Conservation (phyloP, 2,329 filamentous ascomycete genomes). For the Venturiaceae sp. region DNA sequence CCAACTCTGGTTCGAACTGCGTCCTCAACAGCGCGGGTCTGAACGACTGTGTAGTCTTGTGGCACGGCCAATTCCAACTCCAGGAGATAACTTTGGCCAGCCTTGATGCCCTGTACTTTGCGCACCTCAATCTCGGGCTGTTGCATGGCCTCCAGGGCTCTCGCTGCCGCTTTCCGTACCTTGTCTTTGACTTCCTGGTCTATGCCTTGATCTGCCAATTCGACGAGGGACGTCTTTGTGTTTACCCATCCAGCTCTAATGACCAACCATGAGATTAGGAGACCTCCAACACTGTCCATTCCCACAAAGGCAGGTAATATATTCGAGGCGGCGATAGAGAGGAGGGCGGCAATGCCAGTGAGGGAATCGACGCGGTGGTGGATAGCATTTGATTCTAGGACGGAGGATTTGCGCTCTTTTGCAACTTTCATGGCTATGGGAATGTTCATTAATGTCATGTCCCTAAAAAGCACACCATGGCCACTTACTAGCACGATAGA, state of each 20-base stretch:
- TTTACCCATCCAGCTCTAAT: constrained; percentile 84
- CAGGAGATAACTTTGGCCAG: constrained; percentile 90
- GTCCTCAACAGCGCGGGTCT: constrained; percentile 62
- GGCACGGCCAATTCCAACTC: constrained; percentile 82
- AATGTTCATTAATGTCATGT: constrained; percentile 17
- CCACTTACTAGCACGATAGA: constrained; percentile 75
- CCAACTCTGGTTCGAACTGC: constrained; percentile 64
- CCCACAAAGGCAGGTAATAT: constrained; percentile 76
- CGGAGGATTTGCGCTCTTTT: constrained; percentile 85
- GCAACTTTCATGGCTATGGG: constrained; percentile 83
- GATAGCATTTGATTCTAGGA: constrained; percentile 81
- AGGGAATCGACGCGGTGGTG: constrained; percentile 80
- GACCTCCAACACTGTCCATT: constrained; percentile 87
- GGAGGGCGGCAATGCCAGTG: constrained; percentile 85
- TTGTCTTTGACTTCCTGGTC: constrained; percentile 72
- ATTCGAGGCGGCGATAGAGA: constrained; percentile 84
- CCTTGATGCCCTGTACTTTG: constrained; percentile 83
- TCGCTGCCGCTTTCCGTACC: constrained; percentile 52
- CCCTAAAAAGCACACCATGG: background rate
- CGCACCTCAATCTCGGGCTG: constrained; percentile 58
- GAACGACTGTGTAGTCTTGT: constrained; percentile 62
- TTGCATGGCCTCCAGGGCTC: constrained; percentile 19
- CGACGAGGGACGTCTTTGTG: constrained; percentile 69
- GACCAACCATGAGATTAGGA: constrained; percentile 89
- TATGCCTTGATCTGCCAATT: constrained; percentile 84